phyloP scores from a whole-genome alignment of 2,329 filamentous ascomycete genomes.

The Alternaria rosae region DNA sequence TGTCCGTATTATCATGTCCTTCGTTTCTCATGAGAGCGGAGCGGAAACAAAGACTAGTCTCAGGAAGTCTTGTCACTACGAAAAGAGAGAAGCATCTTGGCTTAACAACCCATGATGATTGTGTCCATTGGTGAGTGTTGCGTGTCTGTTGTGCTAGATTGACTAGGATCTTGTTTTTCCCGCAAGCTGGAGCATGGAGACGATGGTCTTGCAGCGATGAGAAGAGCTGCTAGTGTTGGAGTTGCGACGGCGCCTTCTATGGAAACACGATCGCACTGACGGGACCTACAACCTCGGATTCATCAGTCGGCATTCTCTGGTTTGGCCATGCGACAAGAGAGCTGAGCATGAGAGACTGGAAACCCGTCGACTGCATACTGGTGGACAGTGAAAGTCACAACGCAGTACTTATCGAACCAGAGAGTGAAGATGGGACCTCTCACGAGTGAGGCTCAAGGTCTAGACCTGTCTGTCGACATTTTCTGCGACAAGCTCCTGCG shows the following conservation, averaged over 20 bases:
- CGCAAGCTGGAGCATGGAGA: conserved; percentile 17
- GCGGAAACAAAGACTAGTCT: conserved; percentile 97
- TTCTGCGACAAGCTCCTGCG: conserved; percentile 19
- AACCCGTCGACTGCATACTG: conserved; percentile 19
- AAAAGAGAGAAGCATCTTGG: conserved; percentile 69
- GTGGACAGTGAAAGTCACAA: conserved; percentile 6
- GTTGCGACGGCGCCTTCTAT: conserved; percentile 22
- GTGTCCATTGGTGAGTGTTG: conserved; percentile 22
- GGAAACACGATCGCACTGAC: conserved; percentile 19
- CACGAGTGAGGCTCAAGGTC: conserved; percentile 52
- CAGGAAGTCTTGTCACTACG: conserved; percentile 81
- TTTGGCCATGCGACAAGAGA: conserved; percentile 17
- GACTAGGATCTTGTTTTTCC: conserved; percentile 36
- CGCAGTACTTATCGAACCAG: conserved; percentile 16
- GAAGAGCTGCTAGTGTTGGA: conserved; percentile 5
- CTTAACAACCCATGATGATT: conserved; percentile 19
- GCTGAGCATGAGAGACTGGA: conserved; percentile 14
- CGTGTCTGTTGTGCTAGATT: conserved; percentile 27
- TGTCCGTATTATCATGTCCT: conserved; percentile 78
- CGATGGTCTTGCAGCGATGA: conserved; percentile 20
- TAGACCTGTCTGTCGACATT: conserved; percentile 47
- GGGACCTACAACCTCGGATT: conserved; percentile 12
- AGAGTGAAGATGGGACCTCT: conserved; percentile 45
- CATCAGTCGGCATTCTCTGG: conserved; percentile 20
- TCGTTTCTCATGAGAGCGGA: conserved; percentile 60